Evolutionary conservation across 2,329 filamentous ascomycete genomes (phyloP), one percentile per base, ranked within the genome.

Genomic region (Fusarium hostae): DNA sequence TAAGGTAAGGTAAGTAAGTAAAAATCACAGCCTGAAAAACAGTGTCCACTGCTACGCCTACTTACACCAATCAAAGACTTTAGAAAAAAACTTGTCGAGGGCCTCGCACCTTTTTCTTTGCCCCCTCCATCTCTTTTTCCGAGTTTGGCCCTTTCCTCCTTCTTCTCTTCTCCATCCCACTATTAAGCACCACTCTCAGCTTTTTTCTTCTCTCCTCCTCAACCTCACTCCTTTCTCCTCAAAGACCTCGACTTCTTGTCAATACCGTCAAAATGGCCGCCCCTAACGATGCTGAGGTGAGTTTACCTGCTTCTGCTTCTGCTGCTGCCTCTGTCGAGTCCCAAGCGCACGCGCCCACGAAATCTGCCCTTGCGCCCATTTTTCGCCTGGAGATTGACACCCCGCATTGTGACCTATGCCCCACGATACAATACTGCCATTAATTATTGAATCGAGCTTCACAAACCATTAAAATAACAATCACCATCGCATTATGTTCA

Each of bases 211-310:
- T 64, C 68, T 59, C 63, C 65, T 66, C 63, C 57, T 74, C 63
- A 70, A 71, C 75, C 72, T 75, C 70, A 72, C 71, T 77, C 75
- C 70, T 77, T 71, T 71, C 71, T 76, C 73, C 71, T 71, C 71
- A 69, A 75, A 73, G 75, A 79, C 70, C 68, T 77, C 76, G 73
- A 72, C 73, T 78, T 79, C 77, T 79, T 78, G 80, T 78, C 76
- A 79, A 84, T 82, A 81, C 80, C 80, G 80, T 85, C 86, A 88
- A 82, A 79, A 90, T 90, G 88, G 82, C 87, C 78, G 87, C 88
- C 73, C 63, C 63, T 28, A 66, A 66, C 61, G 63, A 66, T 47
- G 32, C 32, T 44, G 86, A 88, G 80, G 87, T 88, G 84, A 84
- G 86, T 82, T 72, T 39, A 52, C 22, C 54, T 62, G 37, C 37